Evolutionary conservation across 2,329 filamentous ascomycete species (phyloP), one percentile per base, ranked within the genome.

Genomic region (Diaporthe eres): DNA sequence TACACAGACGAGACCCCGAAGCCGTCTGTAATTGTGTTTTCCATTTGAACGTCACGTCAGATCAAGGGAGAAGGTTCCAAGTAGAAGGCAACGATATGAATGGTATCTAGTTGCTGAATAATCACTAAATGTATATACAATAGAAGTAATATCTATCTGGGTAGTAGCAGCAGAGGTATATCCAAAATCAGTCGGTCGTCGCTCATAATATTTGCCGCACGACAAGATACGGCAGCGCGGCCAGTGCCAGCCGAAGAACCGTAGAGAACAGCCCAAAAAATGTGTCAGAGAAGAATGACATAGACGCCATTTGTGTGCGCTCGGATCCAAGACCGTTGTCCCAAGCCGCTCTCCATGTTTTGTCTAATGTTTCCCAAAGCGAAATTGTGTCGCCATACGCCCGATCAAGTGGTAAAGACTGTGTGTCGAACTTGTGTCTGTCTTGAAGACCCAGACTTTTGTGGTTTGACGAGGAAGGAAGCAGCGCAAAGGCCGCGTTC

Each of bases 141-240:
- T 42, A 70, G 65, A 70, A 70, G 34, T 70, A 63, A 47, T 71
- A 55, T 74, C 67, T 68, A 68, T 51, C 25, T 49, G 13, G 47
- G 58, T 67, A 34, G 71, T 57, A 55, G 28, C 74, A 53, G 44
- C 10, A 47, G 61, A 67, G 51, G 49, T 58, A 65, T 61, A 73
- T 42, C 34, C 53, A 57, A 73, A 71, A 22, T 39, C 51, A 44
- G 53, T 51, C 71, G 37, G 37, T 75, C 74, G 57, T 71, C 71
- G 71, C 70, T 77, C 74, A 77, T 71, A 75, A 71, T 17, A 77
- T 47, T 60, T 67, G 74, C 39, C 55, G 65, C 39, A 74, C 39
- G 70, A 77, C 37, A 34, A 72, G 42, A 25, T 70, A 61, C 42
- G 76, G 76, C 63, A 61, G 60, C 74, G 65, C 57, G 4, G 63